Conservation (phyloP, 495 filamentous ascomycete genomes). For the Aspergillus sparsus region DNA sequence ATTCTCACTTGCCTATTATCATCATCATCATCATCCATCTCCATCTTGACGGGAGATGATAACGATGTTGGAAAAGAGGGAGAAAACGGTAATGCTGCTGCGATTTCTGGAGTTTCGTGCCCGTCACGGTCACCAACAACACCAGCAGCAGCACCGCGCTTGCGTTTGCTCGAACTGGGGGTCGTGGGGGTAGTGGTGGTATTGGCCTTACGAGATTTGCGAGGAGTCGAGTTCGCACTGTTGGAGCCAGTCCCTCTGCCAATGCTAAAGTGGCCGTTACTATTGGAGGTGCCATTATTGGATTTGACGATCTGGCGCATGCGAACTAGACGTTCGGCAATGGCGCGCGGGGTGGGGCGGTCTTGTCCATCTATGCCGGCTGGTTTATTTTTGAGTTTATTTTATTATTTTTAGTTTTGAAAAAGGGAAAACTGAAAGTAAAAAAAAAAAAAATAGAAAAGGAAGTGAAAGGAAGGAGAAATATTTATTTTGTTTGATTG, state of each 20-base stretch:
- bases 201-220: conserved; percentile 16
- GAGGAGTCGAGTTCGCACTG: conserved; percentile 13
- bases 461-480: no score
- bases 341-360: conserved; percentile 49
- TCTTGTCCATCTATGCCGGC: conserved; percentile 24
- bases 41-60: conserved; percentile 8
- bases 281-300: background rate
- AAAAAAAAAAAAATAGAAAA: background rate
- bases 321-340: conserved; percentile 47
- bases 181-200: background rate
- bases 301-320: conserved; percentile 37
- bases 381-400: conserved; percentile 14
- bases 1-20: background rate
- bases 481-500: background rate
- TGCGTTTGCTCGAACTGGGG: conserved; percentile 18
- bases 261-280: conserved; percentile 23
- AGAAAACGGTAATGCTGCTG: background rate
- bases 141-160: conserved; percentile 4
- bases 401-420: conserved; percentile 6
- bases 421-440: background rate
- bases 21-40: background rate
- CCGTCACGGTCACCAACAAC: no score
- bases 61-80: no score
- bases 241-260: conserved; percentile 15
- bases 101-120: background rate